Base-by-base conservation (phyloP, 805 yeast species). In the Cyberlindnera mycetangii region DNA sequence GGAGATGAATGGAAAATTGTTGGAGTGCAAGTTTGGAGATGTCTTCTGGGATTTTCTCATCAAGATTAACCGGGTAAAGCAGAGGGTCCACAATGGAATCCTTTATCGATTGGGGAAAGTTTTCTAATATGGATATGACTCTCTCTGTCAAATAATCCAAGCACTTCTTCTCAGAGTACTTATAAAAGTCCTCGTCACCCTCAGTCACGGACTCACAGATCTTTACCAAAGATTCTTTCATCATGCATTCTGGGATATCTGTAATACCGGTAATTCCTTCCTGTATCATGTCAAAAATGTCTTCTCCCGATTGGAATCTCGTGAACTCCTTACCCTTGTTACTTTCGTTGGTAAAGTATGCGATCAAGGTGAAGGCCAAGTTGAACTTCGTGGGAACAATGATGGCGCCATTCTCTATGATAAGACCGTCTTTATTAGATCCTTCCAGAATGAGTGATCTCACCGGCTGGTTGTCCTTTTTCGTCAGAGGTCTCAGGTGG, bases 181-280 rank as follows among this genome's bases (percentile, higher is more conserved):
- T 77, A 59, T 65, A 75, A 47, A 72, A 76, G 2, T 44, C 36
- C 35, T 72, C 76, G 22, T 68, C 79, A 15, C 66, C 70, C 44
- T 74, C 80, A 20, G 58, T 64, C 3, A 71, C 60, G 2, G 53
- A 46, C 24, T 74, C 78, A 37, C 73, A 63, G 7, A 75, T 64
- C n/a, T 49, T 42, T 0, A 42, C 44, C 24, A 79, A 37, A 16
- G 61, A 31, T 11, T 34, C 22, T 5, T 39, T 30, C 2, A 56
- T 19, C 14, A 50, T 12, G 1, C 15, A 5, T 19, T 50, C 55
- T 0, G 61, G 59, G 0, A 59, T 18, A 10, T 51, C 46, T 8
- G 21, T 28, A 1, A 58, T 31, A 1, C 39, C 42, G 2, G 50
- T 41, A 7, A 51, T 37, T 2, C 32, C 45, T 14, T 49, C 53